Conservation (phyloP, 139 green algal species). For the Tetraselmis chui region DNA sequence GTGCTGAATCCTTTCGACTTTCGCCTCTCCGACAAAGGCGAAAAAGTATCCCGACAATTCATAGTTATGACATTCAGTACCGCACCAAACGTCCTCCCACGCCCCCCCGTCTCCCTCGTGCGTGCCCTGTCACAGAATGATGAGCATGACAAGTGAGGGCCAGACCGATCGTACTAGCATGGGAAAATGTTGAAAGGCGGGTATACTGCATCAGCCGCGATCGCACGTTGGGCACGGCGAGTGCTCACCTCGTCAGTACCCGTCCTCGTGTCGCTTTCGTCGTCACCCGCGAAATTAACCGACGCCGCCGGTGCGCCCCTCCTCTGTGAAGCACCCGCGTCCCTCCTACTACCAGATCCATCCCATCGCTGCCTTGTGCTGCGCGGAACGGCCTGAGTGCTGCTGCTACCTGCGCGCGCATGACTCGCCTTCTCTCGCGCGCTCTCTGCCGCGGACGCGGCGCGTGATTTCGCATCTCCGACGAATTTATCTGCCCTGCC, state of each 20-base stretch:
- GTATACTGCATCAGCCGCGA: neutral
- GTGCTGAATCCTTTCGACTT: too few species aligned
- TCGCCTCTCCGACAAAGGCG: too few species aligned
- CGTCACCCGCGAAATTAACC: neutral
- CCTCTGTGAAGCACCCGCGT: neutral
- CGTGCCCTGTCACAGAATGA: too few species aligned
- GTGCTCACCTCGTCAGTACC: neutral
- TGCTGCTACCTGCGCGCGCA: neutral
- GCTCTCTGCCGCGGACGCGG: neutral
- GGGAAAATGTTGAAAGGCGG: too few species aligned
- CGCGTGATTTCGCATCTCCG: neutral
- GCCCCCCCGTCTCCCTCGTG: neutral
- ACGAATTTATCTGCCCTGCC: neutral
- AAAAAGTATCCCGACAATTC: neutral
- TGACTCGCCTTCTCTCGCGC: neutral
- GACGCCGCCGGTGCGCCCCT: neutral
- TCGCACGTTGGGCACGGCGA: neutral
- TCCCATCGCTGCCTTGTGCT: neutral
- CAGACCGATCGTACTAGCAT: too few species aligned
- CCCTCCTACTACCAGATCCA: neutral
- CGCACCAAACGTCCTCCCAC: neutral
- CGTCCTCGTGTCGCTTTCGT: neutral
- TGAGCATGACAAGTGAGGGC: too few species aligned
- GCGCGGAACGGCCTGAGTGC: neutral
- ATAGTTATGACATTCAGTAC: neutral